Evolutionary conservation across 139 green algal species (phyloP).

Genomic region (Chlamydomonas sphaeroides): DNA sequence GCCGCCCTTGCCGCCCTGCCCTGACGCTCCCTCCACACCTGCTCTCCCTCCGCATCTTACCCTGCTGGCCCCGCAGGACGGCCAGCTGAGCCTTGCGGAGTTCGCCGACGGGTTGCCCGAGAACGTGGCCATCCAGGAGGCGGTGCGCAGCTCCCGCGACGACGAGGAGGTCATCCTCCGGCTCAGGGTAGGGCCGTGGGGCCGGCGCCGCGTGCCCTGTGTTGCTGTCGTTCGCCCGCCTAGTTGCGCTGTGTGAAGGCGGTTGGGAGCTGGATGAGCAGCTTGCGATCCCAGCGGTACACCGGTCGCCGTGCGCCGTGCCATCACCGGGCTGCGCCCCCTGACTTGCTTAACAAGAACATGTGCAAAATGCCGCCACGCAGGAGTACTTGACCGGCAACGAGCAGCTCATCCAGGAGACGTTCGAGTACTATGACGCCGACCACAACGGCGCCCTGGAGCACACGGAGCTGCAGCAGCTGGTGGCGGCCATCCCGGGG

Average conservation of each 20-base stretch:
- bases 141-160: conserved; percentile 9
- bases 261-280: too few species aligned
- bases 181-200: too few species aligned
- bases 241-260: too few species aligned
- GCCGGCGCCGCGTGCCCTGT: too few species aligned
- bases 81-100: background rate
- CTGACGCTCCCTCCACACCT: background rate
- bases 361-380: too few species aligned
- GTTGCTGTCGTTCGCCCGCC: too few species aligned
- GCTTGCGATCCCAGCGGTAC: too few species aligned
- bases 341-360: too few species aligned
- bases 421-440: background rate
- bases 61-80: background rate
- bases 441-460: conserved; percentile 8
- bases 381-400: conserved; percentile 42
- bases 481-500: conserved; percentile 42
- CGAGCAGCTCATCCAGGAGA: conserved; percentile 26
- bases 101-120: conserved; percentile 14
- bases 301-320: too few species aligned
- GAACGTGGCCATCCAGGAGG: conserved; percentile 33
- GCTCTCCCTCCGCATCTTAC: too few species aligned
- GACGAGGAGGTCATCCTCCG: conserved; percentile 25
- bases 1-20: background rate
- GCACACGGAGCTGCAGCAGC: conserved; percentile 33
- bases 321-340: too few species aligned